phyloP scores from a whole-genome alignment of 805 yeast genomes.

The Brettanomyces naardenensis region DNA sequence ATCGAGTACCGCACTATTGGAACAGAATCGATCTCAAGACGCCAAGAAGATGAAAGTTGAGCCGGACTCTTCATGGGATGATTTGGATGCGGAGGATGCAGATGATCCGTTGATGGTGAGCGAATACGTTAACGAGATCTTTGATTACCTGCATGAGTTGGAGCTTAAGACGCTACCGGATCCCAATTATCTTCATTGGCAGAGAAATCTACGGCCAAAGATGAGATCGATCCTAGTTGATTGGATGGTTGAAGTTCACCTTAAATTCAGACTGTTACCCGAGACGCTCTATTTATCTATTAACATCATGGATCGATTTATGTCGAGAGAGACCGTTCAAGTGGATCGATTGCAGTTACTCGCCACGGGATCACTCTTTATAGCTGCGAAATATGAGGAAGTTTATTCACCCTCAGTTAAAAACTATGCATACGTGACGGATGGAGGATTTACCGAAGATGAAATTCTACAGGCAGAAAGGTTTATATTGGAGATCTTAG shows the following conservation, averaged over 20 bases:
- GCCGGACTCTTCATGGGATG: constrained; percentile 46
- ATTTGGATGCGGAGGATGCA: constrained; percentile 59
- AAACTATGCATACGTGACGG: constrained; percentile 82
- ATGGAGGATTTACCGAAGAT: constrained; percentile 73
- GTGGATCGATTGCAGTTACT: constrained; percentile 75
- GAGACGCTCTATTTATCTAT: constrained; percentile 81
- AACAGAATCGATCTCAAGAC: neutral
- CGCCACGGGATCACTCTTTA: constrained; percentile 79
- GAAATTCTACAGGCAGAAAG: constrained; percentile 81
- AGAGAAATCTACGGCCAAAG: constrained; percentile 63
- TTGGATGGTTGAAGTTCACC: constrained; percentile 88
- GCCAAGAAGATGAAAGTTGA: constrained; percentile 1
- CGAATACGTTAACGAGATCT: constrained; percentile 85
- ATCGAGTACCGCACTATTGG: constrained; percentile 32
- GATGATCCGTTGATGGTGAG: constrained; percentile 84
- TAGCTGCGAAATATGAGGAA: constrained; percentile 92
- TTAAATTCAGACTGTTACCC: constrained; percentile 72
- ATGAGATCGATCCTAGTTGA: constrained; percentile 87
- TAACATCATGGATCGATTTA: constrained; percentile 80
- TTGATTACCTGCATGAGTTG: constrained; percentile 64
- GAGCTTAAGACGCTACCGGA: constrained; percentile 71
- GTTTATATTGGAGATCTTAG: constrained; percentile 60
- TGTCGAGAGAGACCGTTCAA: constrained; percentile 65
- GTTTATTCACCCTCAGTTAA: constrained; percentile 80
- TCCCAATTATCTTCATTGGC: constrained; percentile 56